Conservation (phyloP, 306 rosid species). For the Notholithocarpus densiflorus region DNA sequence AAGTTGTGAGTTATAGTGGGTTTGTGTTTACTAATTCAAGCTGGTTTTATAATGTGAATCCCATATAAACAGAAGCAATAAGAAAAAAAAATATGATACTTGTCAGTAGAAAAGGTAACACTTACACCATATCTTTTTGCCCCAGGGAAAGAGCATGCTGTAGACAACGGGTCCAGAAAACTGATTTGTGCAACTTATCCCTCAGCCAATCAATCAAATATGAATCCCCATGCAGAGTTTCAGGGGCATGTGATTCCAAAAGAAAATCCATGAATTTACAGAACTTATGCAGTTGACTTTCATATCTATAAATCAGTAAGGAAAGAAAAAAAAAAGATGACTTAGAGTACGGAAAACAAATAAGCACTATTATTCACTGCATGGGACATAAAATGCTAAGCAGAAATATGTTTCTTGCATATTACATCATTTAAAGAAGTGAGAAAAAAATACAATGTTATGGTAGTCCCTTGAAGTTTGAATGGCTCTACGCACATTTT, state of each 20-base stretch:
- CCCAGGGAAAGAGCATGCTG: constrained; percentile 60
- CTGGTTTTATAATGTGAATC: background rate
- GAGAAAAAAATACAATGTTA: too few relatives aligned
- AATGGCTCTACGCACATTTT: background rate
- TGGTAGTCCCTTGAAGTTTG: background rate
- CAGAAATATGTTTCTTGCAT: background rate
- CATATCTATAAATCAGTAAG: constrained; percentile 53
- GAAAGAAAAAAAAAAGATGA: background rate
- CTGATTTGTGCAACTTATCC: constrained; percentile 75
- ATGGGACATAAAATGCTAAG: background rate
- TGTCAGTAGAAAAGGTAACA: constrained; percentile 18
- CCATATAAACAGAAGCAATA: background rate
- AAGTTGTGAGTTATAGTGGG: background rate
- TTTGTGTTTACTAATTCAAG: background rate
- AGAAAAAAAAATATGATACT: constrained; percentile 6
- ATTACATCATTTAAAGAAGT: background rate
- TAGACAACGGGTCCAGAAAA: constrained; percentile 68
- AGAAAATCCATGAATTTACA: constrained; percentile 80
- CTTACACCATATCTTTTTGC: constrained; percentile 90
- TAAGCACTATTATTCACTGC: background rate
- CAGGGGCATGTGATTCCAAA: constrained; percentile 84
- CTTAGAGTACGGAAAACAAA: background rate
- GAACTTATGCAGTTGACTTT: constrained; percentile 69
- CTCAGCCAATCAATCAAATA: constrained; percentile 59
- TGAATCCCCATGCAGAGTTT: constrained; percentile 44